These are phyloP conservation scores for Leccinum pellstonianum DNA, from an alignment of 768 basidiomycete genomes.

Conservation along the genomic window DNA sequence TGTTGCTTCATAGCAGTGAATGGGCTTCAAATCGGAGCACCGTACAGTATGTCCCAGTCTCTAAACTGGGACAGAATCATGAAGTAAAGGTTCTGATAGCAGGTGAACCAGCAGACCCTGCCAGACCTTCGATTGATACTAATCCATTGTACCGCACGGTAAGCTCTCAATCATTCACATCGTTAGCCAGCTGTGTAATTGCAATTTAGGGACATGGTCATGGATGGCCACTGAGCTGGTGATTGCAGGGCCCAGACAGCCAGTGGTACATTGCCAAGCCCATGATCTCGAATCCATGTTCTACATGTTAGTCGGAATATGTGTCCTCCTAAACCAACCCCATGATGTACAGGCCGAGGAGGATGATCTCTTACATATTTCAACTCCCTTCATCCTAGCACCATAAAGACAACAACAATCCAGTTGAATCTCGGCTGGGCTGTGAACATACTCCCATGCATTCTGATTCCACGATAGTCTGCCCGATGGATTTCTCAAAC, in stretches of 20 bases:
- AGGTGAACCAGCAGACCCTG: not conserved
- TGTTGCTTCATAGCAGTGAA: too few species aligned
- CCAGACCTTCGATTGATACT: not conserved
- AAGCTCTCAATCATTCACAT: not conserved
- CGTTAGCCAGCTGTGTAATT: not conserved
- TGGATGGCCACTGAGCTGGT: not conserved
- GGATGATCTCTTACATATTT: not conserved
- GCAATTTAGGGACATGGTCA: not conserved
- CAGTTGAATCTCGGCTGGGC: not conserved
- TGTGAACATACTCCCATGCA: too few species aligned
- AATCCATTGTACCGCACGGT: not conserved
- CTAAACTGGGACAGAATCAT: not conserved
- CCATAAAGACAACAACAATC: not conserved
- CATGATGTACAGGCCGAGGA: not conserved
- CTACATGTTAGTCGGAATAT: not conserved
- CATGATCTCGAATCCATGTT: not conserved
- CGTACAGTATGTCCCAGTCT: too few species aligned
- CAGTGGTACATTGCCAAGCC: not conserved
- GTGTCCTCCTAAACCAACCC: not conserved
- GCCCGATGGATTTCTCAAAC: too few species aligned
- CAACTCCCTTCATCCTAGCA: not conserved
- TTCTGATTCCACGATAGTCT: too few species aligned
- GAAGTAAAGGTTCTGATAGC: not conserved
- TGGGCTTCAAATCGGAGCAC: too few species aligned
- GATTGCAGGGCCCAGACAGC: not conserved